phyloP scores from a whole-genome alignment of 306 rosid species.

The Cucurbita maxima region DNA sequence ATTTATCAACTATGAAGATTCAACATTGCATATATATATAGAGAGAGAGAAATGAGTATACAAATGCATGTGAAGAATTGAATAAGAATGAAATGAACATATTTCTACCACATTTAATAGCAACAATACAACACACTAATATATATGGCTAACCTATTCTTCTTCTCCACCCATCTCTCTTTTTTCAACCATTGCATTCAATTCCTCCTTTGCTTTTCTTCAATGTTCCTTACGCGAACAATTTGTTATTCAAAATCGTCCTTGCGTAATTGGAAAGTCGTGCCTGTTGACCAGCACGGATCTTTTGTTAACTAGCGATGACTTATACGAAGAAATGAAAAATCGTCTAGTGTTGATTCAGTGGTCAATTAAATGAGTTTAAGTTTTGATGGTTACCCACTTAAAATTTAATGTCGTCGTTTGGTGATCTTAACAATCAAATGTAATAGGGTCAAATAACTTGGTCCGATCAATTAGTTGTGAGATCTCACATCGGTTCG shows the following conservation, averaged over 20 bases:
- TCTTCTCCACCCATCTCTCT: not conserved
- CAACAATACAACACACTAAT: not conserved
- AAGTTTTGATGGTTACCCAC: too few species aligned
- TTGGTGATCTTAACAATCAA: too few species aligned
- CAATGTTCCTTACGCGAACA: not conserved
- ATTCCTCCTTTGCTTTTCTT: not conserved
- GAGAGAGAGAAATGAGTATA: not conserved
- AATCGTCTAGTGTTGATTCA: too few species aligned
- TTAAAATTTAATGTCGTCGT: too few species aligned
- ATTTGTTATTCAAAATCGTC: too few species aligned
- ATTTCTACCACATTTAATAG: not conserved
- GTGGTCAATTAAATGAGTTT: too few species aligned
- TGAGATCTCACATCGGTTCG: too few species aligned
- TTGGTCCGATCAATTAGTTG: too few species aligned
- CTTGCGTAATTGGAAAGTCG: not conserved
- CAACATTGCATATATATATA: not conserved
- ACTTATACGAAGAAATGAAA: too few species aligned
- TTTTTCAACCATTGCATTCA: not conserved
- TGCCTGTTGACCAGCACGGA: not conserved
- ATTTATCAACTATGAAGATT: not conserved
- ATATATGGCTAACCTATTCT: not conserved
- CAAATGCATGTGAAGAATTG: conserved; percentile 1
- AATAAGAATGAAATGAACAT: not conserved
- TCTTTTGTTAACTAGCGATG: not conserved
- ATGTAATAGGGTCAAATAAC: too few species aligned